phyloP scores from a whole-genome alignment of 2,329 filamentous ascomycete genomes.

The Nigrograna mackinnonii region DNA sequence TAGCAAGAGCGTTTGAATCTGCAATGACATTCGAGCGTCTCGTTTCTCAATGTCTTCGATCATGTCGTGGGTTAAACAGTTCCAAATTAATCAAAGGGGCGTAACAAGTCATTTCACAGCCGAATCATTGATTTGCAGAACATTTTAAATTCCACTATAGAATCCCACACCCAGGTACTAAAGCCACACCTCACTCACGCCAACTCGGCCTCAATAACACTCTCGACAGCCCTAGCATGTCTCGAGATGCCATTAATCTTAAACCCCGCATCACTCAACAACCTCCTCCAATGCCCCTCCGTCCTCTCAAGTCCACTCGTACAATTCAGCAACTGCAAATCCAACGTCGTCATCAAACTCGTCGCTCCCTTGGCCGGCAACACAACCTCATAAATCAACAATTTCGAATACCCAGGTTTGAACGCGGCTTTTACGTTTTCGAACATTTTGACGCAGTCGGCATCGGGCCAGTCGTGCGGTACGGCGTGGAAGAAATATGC shows the following conservation, averaged over 20 bases:
- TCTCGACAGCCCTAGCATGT: conserved; percentile 9
- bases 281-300: conserved; percentile 8
- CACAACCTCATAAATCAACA: conserved; percentile 12
- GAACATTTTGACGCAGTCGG: conserved; percentile 12
- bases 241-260: conserved; percentile 7
- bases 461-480: conserved; percentile 43
- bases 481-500: conserved; percentile 41
- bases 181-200: conserved; percentile 9
- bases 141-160: too few species aligned
- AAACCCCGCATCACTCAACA: conserved; percentile 7
- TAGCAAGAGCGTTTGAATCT: too few species aligned
- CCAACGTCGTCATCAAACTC: conserved; percentile 10
- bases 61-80: too few species aligned
- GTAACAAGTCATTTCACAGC: too few species aligned
- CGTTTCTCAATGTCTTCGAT: too few species aligned
- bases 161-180: too few species aligned
- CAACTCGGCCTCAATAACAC: conserved; percentile 13
- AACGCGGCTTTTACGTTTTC: conserved; percentile 12
- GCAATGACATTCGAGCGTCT: too few species aligned
- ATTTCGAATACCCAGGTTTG: conserved; percentile 11
- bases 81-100: too few species aligned
- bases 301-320: conserved; percentile 9
- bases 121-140: too few species aligned
- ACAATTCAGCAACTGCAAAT: conserved; percentile 11
- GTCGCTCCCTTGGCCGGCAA: conserved; percentile 6